Evolutionary conservation across 169 alveolate genomes (phyloP), one percentile per base, ranked within the genome.

Genomic region (Plasmodium malariae): DNA sequence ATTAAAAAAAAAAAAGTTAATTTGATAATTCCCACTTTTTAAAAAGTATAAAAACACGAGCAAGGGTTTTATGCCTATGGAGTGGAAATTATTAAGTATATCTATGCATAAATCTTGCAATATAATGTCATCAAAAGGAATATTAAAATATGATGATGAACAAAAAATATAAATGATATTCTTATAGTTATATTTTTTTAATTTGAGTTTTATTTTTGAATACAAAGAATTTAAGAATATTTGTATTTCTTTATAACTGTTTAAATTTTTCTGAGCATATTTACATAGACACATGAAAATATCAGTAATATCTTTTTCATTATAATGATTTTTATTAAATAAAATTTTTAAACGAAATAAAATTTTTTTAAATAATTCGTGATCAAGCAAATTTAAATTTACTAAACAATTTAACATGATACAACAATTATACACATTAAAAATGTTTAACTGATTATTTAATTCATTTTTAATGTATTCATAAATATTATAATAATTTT

Each of bases 41-140:
- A 78, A 63, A 63, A 78, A 67, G 62, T 78, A 78, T 24, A 78
- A 37, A 78, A 78, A 37, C 9, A 19, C 17, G 12, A 78, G 71
- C 48, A 78, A 54, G 7, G n/a, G 12, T 48, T 78, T 65, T 37
- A 48, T 37, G 30, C 48, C 62, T 19, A 78, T 40, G 1, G 55
- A 7, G 6, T 78, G 19, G 65, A 48, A 78, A 36, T 65, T 78
- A 28, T 78, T 78, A 7, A 78, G 89, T 54, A 65, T 57, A 69
- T 78, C 80, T 78, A 78, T 78, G 9, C 80, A 78, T 26, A 78
- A 40, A 78, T 78, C 78, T 65, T 78, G 89, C 11, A 78, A 37
- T 68, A 63, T 36, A 0, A 9, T 63, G 26, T 78, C 63, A 51
- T 51, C 17, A 78, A 78, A 57, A 7, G 19, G 24, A 1, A 78